Base-by-base conservation (phyloP, 2,329 filamentous ascomycete species). In the Pseudophaeomoniella oleicola region DNA sequence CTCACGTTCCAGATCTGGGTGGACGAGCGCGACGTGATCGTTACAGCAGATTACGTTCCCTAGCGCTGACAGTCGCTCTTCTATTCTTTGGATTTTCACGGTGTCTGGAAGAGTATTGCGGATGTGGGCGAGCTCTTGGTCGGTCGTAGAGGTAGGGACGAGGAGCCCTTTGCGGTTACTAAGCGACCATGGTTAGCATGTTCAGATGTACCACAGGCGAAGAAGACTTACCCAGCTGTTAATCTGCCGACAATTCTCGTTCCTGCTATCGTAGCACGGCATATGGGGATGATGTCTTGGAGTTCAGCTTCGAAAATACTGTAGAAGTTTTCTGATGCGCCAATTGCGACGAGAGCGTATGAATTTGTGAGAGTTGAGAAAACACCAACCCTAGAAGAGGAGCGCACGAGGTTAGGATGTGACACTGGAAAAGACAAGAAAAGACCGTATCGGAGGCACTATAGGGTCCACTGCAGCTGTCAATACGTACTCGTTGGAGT, bases 291-390 rank as follows among this genome's bases (percentile, higher is more conserved):
- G 44, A 94, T 78, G 67, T 96, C 90, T 69, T 93, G 85, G 43
- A 98, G 73, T 68, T 98, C 90, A 44, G 88, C 80, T 71, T 98
- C 90, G 66, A 98, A 96, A 58, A 96, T 75, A 69, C 84, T 87
- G 77, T 96, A 96, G 64, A 98, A 98, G 74, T 96, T 96, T 71
- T 94, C 87, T 55, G 85, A 94, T 51, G 84, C 87, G 55, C 90
- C 90, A 47, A 94, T 76, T 46, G 88, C 87, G 50, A 94, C 85
- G 52, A 98, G 72, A 50, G 87, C 86, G 63, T 94, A 98, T 42
- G 85, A 88, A 66, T 98, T 98, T 50, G 90, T 98, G 57, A 98
- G 81, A 43, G 85, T 94, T 42, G 87, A 67, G 63, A 98, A 98
- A 56, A 96, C 90, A 59, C 90, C 90, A 57, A 98, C 83, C 67